phyloP scores from a whole-genome alignment of 768 basidiomycete species.

The Ramaria rubella region DNA sequence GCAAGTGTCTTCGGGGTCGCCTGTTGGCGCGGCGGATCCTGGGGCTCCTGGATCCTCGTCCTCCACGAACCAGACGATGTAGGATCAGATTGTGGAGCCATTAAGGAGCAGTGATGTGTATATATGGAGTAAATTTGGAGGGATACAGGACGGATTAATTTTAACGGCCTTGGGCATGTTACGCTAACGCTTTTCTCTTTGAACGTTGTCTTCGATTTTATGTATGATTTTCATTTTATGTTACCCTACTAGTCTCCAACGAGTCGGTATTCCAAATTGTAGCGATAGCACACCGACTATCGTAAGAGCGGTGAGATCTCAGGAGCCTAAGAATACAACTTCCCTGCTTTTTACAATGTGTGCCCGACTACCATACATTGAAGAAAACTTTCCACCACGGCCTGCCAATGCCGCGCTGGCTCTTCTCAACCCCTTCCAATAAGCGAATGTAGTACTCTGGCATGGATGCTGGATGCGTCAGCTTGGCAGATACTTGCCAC shows the following conservation, averaged over 20 bases:
- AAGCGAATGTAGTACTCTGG: slow-evolving; percentile 70
- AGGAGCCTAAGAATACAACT: neutral
- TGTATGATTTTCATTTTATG: too few species aligned
- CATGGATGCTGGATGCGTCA: slow-evolving; percentile 60
- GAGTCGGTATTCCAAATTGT: neutral
- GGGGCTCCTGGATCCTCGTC: too few species aligned
- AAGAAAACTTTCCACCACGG: slow-evolving; percentile 86
- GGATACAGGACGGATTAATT: too few species aligned
- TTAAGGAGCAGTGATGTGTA: too few species aligned
- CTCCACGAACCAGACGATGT: too few species aligned
- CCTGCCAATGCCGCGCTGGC: slow-evolving; percentile 64
- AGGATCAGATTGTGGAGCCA: too few species aligned
- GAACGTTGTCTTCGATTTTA: too few species aligned
- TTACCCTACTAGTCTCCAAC: neutral
- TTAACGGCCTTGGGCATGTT: too few species aligned
- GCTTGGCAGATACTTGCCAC: slow-evolving; percentile 63
- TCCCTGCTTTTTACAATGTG: neutral
- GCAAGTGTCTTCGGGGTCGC: neutral
- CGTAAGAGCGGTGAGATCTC: neutral
- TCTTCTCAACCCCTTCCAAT: slow-evolving; percentile 67
- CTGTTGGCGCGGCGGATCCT: too few species aligned
- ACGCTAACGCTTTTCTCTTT: too few species aligned
- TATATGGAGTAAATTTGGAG: too few species aligned
- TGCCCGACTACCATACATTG: slow-evolving; percentile 51
- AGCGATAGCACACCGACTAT: neutral